phyloP scores from a whole-genome alignment of 1,284 basidiomycete species.

The Singerocomus inundabilis region DNA sequence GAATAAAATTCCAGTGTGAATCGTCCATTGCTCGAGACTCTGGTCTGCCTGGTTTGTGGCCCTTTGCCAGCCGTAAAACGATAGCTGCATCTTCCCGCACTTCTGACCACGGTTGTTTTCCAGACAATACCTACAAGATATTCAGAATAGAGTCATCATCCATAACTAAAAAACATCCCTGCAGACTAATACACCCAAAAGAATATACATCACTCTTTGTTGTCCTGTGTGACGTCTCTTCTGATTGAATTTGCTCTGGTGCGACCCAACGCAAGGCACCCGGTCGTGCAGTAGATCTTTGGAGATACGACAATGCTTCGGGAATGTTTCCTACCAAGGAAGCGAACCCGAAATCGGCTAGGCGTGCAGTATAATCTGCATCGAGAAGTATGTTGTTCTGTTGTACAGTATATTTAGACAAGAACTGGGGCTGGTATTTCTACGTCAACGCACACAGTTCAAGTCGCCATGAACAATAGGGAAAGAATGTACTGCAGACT shows the following conservation, averaged over 20 bases:
- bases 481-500: conserved; percentile 14
- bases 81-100: background rate
- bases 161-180: background rate
- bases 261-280: conserved; percentile 17
- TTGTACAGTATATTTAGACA: background rate
- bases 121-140: conserved; percentile 3
- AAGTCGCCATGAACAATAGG: conserved; percentile 19
- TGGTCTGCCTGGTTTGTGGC: background rate
- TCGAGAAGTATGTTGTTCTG: conserved; percentile 24
- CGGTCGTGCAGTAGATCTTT: conserved; percentile 6
- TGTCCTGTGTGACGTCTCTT: background rate
- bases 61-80: background rate
- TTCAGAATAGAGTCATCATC: background rate
- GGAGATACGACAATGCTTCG: conserved; percentile 15
- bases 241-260: conserved; percentile 10
- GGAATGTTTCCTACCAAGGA: conserved; percentile 10
- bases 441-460: conserved; percentile 9
- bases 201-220: conserved; percentile 13
- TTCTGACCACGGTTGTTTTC: conserved; percentile 10
- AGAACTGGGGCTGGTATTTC: accelerated
- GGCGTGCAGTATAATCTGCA: conserved; percentile 4
- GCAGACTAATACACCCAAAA: conserved; percentile 10
- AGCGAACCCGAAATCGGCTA: conserved; percentile 14
- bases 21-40: background rate
- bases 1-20: conserved; percentile 12